phyloP scores from a whole-genome alignment of 352 stramenopile genomes.

The Pythium apleroticum region DNA sequence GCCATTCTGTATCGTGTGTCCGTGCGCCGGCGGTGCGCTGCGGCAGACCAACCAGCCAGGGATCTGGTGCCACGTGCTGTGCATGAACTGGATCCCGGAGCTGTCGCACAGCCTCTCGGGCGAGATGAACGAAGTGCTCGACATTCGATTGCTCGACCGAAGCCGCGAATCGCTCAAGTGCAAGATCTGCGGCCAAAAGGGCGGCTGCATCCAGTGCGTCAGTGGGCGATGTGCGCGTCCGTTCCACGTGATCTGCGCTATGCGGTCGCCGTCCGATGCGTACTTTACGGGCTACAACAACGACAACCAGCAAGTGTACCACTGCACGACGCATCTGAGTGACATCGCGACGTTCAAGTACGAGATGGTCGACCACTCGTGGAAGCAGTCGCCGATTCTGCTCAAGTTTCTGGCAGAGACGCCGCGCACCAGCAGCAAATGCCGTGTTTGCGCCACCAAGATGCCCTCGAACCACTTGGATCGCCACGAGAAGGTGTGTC shows the following conservation, averaged over 20 bases:
- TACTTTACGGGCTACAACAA: slow-evolving; percentile 85
- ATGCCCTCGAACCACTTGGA: slow-evolving; percentile 37
- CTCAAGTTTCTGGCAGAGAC: slow-evolving; percentile 30
- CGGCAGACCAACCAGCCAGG: slow-evolving; percentile 55
- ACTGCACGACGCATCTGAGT: slow-evolving; percentile 73
- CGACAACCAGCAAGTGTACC: slow-evolving; percentile 78
- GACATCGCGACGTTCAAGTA: slow-evolving; percentile 61
- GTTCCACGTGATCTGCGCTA: slow-evolving; percentile 84
- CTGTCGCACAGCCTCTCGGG: slow-evolving; percentile 69
- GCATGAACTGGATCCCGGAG: slow-evolving; percentile 87
- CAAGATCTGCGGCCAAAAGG: slow-evolving; percentile 75
- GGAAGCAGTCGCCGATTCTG: slow-evolving; percentile 35
- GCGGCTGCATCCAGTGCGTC: slow-evolving; percentile 87
- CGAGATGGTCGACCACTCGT: slow-evolving; percentile 71
- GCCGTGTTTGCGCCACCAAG: slow-evolving; percentile 60
- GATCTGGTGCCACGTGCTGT: slow-evolving; percentile 84
- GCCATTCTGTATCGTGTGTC: slow-evolving; percentile 73
- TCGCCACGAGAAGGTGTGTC: slow-evolving; percentile 59
- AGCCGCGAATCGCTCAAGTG: slow-evolving; percentile 77
- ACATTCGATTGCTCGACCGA: slow-evolving; percentile 63
- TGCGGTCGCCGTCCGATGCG: slow-evolving; percentile 61
- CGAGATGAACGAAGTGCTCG: slow-evolving; percentile 56
- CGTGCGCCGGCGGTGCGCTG: slow-evolving; percentile 65
- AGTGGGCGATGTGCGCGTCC: slow-evolving; percentile 77
- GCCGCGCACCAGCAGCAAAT: slow-evolving; percentile 39